Evolutionary conservation across 2,329 filamentous ascomycete species (phyloP), one percentile per base, ranked within the genome.

Genomic region (Cladosporium sp.): DNA sequence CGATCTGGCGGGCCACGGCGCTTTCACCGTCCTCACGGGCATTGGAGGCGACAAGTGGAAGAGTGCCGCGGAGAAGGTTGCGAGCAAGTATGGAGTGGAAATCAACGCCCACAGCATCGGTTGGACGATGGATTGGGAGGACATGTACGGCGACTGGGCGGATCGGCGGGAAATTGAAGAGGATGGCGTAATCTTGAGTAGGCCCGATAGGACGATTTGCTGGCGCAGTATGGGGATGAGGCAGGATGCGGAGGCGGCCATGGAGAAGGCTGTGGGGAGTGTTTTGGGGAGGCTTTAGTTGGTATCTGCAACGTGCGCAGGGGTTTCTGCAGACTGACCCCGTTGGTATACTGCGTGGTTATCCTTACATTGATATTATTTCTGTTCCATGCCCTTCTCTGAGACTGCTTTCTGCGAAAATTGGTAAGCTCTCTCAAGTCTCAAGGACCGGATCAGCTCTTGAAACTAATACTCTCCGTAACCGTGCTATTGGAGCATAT

Each of bases 81-180:
- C 61, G 0, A 55, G 63, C 15, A 54, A 62, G 7, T 57, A 78
- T 0, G 73, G 70, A 0, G 61, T 84, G 0, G 62, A 69, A 7
- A 69, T 85, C 25, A 70, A 69, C 3, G 69, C 66, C 1, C 73
- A 78, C 52, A 71, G 69, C 2, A 78, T 85, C 54, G 82, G 82
- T 0, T 80, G 72, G 65, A 67, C 71, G 12, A 75, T 78, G 53
- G 79, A 84, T 51, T 84, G 73, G 54, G 76, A 83, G 59, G 82
- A 85, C 59, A 70, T 80, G 0, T 84, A 84, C 61, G 75, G 74
- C 53, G 78, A 82, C 50, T 85, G 82, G 82, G 72, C 69, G 9
- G 64, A 67, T 40, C 64, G 70, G 48, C 69, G 78, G 13, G 78
- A 76, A 38, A 72, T 84, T 1, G 72, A 74, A 16, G 81, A 83